Conservation (phyloP, 1,284 basidiomycete species). For the Apiotrichum domesticum region DNA sequence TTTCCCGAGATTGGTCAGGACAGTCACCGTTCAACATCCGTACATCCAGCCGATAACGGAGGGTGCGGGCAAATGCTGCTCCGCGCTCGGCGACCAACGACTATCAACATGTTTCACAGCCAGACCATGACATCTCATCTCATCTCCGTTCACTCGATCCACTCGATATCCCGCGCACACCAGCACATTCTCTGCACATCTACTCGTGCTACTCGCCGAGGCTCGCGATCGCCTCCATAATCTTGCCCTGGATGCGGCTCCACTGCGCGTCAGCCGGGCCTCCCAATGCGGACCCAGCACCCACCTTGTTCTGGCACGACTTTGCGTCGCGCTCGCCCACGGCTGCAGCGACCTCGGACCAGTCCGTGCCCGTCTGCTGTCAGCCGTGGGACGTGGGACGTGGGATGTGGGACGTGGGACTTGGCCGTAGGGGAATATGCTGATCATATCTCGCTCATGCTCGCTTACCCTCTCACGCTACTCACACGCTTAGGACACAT, state of each 20-base stretch:
- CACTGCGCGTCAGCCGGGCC: constrained; percentile 18
- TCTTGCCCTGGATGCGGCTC: constrained; percentile 27
- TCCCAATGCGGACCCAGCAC: neutral
- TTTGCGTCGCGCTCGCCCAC: constrained; percentile 26
- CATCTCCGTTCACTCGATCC: too few relatives aligned
- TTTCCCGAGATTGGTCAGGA: neutral
- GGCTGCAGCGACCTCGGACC: constrained; percentile 23
- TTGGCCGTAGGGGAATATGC: neutral
- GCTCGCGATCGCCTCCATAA: constrained; percentile 21
- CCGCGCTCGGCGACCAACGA: neutral
- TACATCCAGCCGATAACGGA: neutral
- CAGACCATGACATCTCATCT: too few relatives aligned
- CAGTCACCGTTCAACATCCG: neutral
- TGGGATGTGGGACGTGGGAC: neutral
- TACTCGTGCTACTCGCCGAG: constrained; percentile 18
- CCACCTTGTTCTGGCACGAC: constrained; percentile 28
- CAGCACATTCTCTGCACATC: neutral
- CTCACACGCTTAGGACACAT: constrained; percentile 30
- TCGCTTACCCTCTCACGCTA: neutral
- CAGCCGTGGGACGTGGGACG: neutral
- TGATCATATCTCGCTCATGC: neutral
- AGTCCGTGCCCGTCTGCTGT: constrained; percentile 24
- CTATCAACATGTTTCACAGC: too few relatives aligned
- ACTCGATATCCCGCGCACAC: too few relatives aligned
- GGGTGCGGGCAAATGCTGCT: neutral